phyloP scores from a whole-genome alignment of 2,329 filamentous ascomycete genomes.

The Aureobasidium melanogenum region DNA sequence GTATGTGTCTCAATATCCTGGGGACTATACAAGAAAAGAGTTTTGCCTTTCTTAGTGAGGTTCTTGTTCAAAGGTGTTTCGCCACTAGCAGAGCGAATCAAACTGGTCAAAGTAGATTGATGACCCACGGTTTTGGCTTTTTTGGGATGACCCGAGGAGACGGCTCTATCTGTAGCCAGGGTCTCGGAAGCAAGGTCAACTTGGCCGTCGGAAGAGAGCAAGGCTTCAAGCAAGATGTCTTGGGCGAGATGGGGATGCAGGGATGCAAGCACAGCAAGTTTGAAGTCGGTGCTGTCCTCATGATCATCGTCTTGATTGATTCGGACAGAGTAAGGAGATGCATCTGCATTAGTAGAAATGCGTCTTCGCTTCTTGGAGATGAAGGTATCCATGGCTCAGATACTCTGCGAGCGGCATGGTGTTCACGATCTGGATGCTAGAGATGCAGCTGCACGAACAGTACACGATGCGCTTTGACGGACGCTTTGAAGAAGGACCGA shows the following conservation, averaged over 20 bases:
- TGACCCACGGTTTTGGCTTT: constrained; percentile 26
- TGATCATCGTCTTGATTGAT: constrained; percentile 29
- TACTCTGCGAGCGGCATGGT: background rate
- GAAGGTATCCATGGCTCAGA: constrained; percentile 20
- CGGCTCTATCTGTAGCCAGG: constrained; percentile 32
- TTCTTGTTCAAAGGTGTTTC: constrained; percentile 20
- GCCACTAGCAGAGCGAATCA: background rate
- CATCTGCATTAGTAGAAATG: constrained; percentile 10
- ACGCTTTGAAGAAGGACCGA: background rate
- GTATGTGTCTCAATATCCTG: constrained; percentile 74
- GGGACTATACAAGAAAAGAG: constrained; percentile 74
- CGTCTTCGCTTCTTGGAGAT: constrained; percentile 20
- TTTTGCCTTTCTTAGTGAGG: constrained; percentile 68
- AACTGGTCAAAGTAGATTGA: constrained; percentile 32
- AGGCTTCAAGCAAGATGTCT: constrained; percentile 63
- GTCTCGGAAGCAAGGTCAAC: constrained; percentile 56
- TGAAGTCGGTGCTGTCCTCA: constrained; percentile 80
- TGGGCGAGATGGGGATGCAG: constrained; percentile 58
- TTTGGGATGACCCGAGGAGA: constrained; percentile 11
- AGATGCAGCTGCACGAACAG: background rate
- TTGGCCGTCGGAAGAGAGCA: constrained; percentile 69
- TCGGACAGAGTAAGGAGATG: background rate
- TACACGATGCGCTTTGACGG: background rate
- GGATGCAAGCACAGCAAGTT: constrained; percentile 75
- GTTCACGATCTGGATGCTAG: background rate